These are phyloP conservation scores for Pyricularia sp. DNA, from an alignment of 2,329 filamentous ascomycete genomes.

Conservation along the genomic window DNA sequence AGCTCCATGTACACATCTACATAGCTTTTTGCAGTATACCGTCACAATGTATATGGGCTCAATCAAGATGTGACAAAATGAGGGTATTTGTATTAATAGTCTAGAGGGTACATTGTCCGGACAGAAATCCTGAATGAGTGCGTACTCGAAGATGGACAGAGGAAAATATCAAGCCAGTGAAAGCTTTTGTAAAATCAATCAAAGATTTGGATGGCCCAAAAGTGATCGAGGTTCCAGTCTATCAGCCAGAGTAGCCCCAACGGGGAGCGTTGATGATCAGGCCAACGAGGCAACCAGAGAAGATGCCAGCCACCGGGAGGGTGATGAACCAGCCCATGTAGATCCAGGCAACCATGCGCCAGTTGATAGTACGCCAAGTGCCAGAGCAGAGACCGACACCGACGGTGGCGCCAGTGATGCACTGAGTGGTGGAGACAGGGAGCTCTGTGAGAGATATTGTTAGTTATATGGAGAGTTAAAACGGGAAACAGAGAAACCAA, in stretches of 20 bases:
- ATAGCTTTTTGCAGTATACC: no score
- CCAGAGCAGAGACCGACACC: constrained; percentile 50
- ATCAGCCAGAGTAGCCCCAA: constrained; percentile 17
- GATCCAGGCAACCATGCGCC: constrained; percentile 47
- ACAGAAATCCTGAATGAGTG: background rate
- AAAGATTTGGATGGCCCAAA: background rate
- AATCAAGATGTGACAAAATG: no score
- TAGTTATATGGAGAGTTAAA: background rate
- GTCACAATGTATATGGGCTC: no score
- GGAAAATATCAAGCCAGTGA: background rate
- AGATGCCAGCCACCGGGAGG: constrained; percentile 40
- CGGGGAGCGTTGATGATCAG: constrained; percentile 49
- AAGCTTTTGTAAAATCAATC: no score
- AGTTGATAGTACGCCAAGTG: constrained; percentile 46
- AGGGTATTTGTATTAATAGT: background rate
- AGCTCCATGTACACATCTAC: no score
- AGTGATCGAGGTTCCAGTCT: background rate
- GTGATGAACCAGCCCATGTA: constrained; percentile 49
- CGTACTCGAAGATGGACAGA: background rate
- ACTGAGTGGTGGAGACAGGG: constrained; percentile 52
- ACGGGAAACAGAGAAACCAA: no score
- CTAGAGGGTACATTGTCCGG: background rate
- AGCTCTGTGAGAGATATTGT: constrained; percentile 24
- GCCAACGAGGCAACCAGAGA: constrained; percentile 48
- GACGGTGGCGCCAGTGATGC: constrained; percentile 48